Conservation (phyloP, 1,284 basidiomycete species). For the Thecaphora frezii region DNA sequence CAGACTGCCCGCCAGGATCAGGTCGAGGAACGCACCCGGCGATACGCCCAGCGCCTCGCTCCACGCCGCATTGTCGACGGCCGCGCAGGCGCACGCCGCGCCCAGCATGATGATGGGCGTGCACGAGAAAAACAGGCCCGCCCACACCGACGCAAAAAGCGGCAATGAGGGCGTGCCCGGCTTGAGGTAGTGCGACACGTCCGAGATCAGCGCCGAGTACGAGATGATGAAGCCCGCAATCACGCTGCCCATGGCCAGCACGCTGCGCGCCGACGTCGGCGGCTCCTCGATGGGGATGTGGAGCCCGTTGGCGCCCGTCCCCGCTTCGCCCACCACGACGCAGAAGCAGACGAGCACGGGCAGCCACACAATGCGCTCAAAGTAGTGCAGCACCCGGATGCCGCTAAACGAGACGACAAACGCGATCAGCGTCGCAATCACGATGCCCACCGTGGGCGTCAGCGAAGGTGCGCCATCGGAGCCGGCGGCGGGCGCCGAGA, state of each 20-base stretch:
- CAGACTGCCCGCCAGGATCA: slow-evolving; percentile 70
- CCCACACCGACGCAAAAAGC: slow-evolving; percentile 66
- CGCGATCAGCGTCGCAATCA: slow-evolving; percentile 76
- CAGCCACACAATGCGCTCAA: slow-evolving; percentile 73
- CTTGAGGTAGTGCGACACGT: slow-evolving; percentile 60
- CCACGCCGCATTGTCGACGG: slow-evolving; percentile 66
- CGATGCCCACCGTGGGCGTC: slow-evolving; percentile 73
- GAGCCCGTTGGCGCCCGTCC: slow-evolving; percentile 64
- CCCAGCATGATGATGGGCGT: slow-evolving; percentile 66
- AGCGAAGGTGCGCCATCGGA: slow-evolving; percentile 29
- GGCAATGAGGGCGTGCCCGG: slow-evolving; percentile 62
- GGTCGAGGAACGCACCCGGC: slow-evolving; percentile 72
- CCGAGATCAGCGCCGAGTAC: slow-evolving; percentile 61
- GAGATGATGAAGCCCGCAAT: slow-evolving; percentile 66
- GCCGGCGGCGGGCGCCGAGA: slow-evolving; percentile 45
- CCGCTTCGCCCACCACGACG: slow-evolving; percentile 65
- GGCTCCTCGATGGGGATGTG: slow-evolving; percentile 63
- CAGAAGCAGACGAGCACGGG: slow-evolving; percentile 73
- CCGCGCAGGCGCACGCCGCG: slow-evolving; percentile 64
- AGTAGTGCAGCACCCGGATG: slow-evolving; percentile 70
- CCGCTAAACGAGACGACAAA: slow-evolving; percentile 80
- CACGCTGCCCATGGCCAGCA: slow-evolving; percentile 66
- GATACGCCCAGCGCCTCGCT: slow-evolving; percentile 43
- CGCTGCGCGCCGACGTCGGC: slow-evolving; percentile 60
- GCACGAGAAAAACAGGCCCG: slow-evolving; percentile 67